A percentile compares a stretch with the other conserved stretches of the same genome.
Conservation (phyloP, 169 alveolate species). For the Cryptosporidium baileyi region DNA sequence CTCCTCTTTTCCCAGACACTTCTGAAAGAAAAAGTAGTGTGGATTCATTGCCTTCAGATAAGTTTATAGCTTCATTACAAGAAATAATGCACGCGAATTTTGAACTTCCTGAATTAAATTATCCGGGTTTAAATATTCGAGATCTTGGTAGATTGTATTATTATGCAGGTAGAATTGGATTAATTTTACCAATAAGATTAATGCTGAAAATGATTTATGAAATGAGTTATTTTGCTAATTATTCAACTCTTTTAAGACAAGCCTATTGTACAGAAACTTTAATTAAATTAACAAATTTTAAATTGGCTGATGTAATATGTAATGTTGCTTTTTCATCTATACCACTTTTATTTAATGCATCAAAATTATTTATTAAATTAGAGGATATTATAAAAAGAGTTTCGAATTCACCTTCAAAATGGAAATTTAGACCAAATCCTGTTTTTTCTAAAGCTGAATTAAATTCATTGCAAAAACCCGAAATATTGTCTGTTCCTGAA, state of each 20-base stretch:
- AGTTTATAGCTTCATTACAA: constrained; percentile 42
- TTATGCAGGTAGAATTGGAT: constrained; percentile 56
- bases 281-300: not conserved
- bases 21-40: constrained; percentile 12
- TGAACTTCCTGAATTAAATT: constrained; percentile 29
- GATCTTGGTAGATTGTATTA: constrained; percentile 30
- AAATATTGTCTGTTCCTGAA: constrained; percentile 1
- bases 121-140: constrained; percentile 49
- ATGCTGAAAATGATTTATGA: constrained; percentile 53
- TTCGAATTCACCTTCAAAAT: not conserved
- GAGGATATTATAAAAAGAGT: not conserved
- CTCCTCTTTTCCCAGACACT: constrained; percentile 32
- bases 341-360: not conserved
- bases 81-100: constrained; percentile 11
- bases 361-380: not conserved
- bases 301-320: constrained; percentile 40
- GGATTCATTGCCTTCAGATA: constrained; percentile 48
- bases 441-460: constrained; percentile 20
- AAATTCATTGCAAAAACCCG: not conserved
- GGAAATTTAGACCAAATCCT: constrained; percentile 44
- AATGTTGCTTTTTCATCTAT: not conserved
- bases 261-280: constrained; percentile 41
- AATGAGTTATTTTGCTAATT: constrained; percentile 23
- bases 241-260: constrained; percentile 12
- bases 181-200: constrained; percentile 32